These are phyloP conservation scores for Ceratobasidium sp. DNA, from an alignment of 1,284 basidiomycete species.

Conservation along the genomic window DNA sequence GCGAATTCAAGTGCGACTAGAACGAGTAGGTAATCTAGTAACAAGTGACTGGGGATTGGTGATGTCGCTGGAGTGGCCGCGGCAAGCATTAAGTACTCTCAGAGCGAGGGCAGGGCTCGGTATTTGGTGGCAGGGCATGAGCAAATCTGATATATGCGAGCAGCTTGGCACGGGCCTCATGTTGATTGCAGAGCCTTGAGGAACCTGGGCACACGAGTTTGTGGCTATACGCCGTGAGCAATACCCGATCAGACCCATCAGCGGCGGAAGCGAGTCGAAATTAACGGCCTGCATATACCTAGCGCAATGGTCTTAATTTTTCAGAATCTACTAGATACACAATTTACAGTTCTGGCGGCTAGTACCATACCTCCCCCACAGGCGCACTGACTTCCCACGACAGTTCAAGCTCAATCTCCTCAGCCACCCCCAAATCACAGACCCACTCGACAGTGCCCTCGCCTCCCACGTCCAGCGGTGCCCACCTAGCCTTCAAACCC, in stretches of 20 bases:
- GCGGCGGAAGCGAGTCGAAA: background rate
- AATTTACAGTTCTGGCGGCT: background rate
- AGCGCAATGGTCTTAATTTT: background rate
- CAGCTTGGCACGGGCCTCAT: background rate
- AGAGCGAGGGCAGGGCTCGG: too few species aligned
- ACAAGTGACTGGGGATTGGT: too few species aligned
- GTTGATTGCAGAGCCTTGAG: background rate
- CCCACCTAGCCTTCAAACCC: constrained; percentile 46
- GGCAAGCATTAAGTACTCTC: too few species aligned
- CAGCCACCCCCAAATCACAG: constrained; percentile 45
- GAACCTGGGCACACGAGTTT: background rate
- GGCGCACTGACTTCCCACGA: constrained; percentile 50
- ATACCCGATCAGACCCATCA: background rate
- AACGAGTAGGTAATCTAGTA: too few species aligned
- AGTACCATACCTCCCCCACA: constrained; percentile 45
- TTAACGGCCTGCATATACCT: background rate
- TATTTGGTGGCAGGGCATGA: too few species aligned
- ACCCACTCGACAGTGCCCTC: constrained; percentile 52
- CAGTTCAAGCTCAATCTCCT: constrained; percentile 47
- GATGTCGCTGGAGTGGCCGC: too few species aligned
- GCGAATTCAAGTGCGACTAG: background rate
- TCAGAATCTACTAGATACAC: background rate
- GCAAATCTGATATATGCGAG: too few species aligned
- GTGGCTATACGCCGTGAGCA: background rate
- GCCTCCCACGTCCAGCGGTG: constrained; percentile 35